A percentile compares a stretch with the other conserved stretches of the same genome.
Conservation (phyloP, 2,329 filamentous ascomycete species). For the Knufia petricola region DNA sequence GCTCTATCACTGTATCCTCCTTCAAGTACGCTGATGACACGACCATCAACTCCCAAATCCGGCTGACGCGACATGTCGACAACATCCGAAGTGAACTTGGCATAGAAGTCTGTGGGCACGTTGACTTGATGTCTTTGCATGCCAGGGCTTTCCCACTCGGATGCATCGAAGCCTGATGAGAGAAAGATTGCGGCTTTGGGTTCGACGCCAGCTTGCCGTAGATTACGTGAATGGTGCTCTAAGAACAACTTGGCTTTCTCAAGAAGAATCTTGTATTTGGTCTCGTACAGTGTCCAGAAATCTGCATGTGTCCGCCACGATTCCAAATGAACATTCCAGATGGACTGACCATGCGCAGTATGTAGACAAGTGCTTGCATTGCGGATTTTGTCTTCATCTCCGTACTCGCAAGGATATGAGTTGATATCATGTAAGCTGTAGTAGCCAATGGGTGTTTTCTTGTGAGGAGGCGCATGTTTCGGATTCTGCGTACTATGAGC, state of each 20-base stretch:
- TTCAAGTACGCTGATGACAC: conserved; percentile 87
- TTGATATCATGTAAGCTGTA: conserved; percentile 98
- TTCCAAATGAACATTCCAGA: conserved; percentile 94
- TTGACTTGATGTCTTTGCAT: conserved; percentile 97
- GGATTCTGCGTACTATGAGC: conserved; percentile 44
- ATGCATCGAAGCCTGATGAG: conserved; percentile 93
- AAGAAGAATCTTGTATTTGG: conserved; percentile 64
- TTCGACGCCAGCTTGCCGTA: conserved; percentile 48
- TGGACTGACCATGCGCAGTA: conserved; percentile 81
- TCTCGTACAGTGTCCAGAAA: conserved; percentile 82
- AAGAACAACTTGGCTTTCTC: conserved; percentile 74
- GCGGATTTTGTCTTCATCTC: conserved; percentile 86
- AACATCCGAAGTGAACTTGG: conserved; percentile 76
- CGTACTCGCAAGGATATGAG: conserved; percentile 89
- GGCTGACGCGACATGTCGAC: conserved; percentile 73
- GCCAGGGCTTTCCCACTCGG: conserved; percentile 79
- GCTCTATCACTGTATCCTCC: conserved; percentile 94
- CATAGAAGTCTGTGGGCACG: conserved; percentile 94
- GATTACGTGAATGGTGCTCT: conserved; percentile 57
- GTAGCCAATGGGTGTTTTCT: conserved; percentile 84
- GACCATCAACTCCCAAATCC: conserved; percentile 65
- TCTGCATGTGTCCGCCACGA: conserved; percentile 72
- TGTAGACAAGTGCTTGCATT: conserved; percentile 93
- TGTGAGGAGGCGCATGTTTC: conserved; percentile 65
- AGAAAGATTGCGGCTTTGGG: conserved; percentile 86